Evolutionary conservation across 2,329 filamentous ascomycete genomes (phyloP).

Genomic region (Metarhizium sp.): DNA sequence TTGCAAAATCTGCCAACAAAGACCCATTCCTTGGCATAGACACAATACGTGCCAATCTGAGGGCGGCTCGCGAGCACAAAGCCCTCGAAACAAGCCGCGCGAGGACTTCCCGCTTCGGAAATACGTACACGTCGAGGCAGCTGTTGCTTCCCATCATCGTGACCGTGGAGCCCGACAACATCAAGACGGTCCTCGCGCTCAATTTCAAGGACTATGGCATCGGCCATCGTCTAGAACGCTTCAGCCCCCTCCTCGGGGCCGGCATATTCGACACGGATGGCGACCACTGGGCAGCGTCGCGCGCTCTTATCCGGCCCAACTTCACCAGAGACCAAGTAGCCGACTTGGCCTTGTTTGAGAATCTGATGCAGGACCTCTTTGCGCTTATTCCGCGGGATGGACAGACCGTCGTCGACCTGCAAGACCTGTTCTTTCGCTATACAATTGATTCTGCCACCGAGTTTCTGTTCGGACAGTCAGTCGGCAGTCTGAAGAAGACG

Average conservation of each 20-base stretch:
- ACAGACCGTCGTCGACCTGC: conserved; percentile 29
- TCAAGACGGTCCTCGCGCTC: conserved; percentile 17
- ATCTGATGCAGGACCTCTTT: conserved; percentile 15
- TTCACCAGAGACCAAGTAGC: conserved; percentile 33
- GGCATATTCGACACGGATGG: conserved; percentile 17
- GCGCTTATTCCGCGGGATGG: conserved; percentile 22
- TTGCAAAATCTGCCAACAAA: background rate
- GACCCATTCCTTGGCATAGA: conserved; percentile 6
- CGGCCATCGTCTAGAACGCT: conserved; percentile 14
- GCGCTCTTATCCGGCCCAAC: conserved; percentile 29
- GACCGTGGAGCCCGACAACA: conserved; percentile 15
- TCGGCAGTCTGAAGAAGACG: conserved; percentile 24
- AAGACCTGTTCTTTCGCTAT: conserved; percentile 37
- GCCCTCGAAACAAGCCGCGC: background rate
- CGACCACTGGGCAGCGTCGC: conserved; percentile 24
- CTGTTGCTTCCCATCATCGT: conserved; percentile 4
- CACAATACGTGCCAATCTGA: background rate
- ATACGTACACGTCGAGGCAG: background rate
- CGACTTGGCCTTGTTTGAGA: conserved; percentile 28
- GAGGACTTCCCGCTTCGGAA: background rate
- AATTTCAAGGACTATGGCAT: conserved; percentile 18
- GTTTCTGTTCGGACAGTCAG: conserved; percentile 54
- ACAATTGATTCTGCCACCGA: conserved; percentile 39
- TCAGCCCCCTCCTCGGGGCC: conserved; percentile 31
- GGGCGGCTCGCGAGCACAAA: background rate